Percentiles rank a stretch among this genome's conserved stretches.
Evolutionary conservation across 441 rosid genomes (phyloP).

Genomic region (Euphorbia corollata): DNA sequence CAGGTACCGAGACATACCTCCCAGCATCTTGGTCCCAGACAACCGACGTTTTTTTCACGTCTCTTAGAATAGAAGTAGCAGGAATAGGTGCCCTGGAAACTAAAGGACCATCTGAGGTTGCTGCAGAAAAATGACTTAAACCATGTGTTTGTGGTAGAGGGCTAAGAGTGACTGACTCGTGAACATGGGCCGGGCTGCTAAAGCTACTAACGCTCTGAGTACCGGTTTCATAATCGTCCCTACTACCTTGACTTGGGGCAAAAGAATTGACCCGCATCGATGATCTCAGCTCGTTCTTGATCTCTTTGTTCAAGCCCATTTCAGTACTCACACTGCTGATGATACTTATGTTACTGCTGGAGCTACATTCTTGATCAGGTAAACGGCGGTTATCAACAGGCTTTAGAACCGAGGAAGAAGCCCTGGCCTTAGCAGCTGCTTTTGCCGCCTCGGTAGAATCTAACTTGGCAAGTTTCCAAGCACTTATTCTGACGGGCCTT

Average conservation of each 20-base stretch:
- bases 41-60: conserved; percentile 69
- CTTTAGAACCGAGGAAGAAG: conserved; percentile 78
- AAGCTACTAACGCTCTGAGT: conserved; percentile 83
- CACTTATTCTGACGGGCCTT: conserved; percentile 70
- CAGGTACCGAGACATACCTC: conserved; percentile 71
- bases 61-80: conserved; percentile 61
- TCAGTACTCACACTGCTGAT: conserved; percentile 69
- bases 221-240: conserved; percentile 74
- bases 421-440: conserved; percentile 88
- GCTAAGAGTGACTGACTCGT: conserved; percentile 69
- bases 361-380: conserved; percentile 44
- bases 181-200: conserved; percentile 78
- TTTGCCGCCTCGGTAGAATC: conserved; percentile 69
- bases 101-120: too few relatives aligned
- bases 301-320: conserved; percentile 47
- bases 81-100: conserved; percentile 30
- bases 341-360: conserved; percentile 62
- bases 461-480: conserved; percentile 85
- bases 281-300: conserved; percentile 38
- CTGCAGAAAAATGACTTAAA: conserved; percentile 36
- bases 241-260: conserved; percentile 76
- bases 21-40: conserved; percentile 98
- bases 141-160: conserved; percentile 65
- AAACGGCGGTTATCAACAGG: conserved; percentile 45
- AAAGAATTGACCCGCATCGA: conserved; percentile 50